Evolutionary conservation across 495 filamentous ascomycete species (phyloP).

Genomic region (Penicillium canescens): DNA sequence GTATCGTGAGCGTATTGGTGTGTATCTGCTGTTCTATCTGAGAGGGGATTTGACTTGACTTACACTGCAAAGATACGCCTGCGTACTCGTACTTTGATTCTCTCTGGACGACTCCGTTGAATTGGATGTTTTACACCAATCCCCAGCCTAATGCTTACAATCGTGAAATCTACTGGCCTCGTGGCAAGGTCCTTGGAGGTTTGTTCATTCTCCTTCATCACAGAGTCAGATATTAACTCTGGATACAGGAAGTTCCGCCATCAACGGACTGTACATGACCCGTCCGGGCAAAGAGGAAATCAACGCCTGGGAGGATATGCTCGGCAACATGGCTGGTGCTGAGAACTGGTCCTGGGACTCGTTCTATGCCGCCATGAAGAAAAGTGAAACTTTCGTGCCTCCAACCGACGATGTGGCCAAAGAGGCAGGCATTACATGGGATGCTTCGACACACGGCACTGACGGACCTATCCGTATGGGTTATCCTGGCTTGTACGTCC

Average conservation of each 20-base stretch:
- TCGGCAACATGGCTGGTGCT: slow-evolving; percentile 33
- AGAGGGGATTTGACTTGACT: neutral
- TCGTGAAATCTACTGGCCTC: slow-evolving; percentile 33
- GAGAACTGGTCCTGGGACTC: slow-evolving; percentile 37
- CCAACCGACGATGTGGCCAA: slow-evolving; percentile 31
- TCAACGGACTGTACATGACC: slow-evolving; percentile 36
- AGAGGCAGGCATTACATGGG: slow-evolving; percentile 41
- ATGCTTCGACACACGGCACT: slow-evolving; percentile 34
- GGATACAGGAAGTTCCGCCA: slow-evolving; percentile 34
- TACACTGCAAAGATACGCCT: slow-evolving; percentile 24
- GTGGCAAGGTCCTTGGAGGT: slow-evolving; percentile 43
- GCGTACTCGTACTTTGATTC: slow-evolving; percentile 37
- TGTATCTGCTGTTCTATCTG: neutral
- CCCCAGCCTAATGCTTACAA: slow-evolving; percentile 33
- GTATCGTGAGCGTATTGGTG: slow-evolving; percentile 35
- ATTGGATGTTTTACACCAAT: slow-evolving; percentile 38
- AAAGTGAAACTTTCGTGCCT: slow-evolving; percentile 44
- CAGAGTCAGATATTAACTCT: neutral
- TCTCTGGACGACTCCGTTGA: slow-evolving; percentile 35
- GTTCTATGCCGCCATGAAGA: slow-evolving; percentile 35
- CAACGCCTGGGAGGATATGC: slow-evolving; percentile 34
- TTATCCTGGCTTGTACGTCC: slow-evolving; percentile 45
- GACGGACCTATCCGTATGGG: slow-evolving; percentile 48
- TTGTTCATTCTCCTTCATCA: neutral
- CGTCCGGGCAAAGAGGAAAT: slow-evolving; percentile 34